These are phyloP conservation scores for Colletotrichum camelliae DNA, from an alignment of 2,329 filamentous ascomycete species.

Conservation along the genomic window DNA sequence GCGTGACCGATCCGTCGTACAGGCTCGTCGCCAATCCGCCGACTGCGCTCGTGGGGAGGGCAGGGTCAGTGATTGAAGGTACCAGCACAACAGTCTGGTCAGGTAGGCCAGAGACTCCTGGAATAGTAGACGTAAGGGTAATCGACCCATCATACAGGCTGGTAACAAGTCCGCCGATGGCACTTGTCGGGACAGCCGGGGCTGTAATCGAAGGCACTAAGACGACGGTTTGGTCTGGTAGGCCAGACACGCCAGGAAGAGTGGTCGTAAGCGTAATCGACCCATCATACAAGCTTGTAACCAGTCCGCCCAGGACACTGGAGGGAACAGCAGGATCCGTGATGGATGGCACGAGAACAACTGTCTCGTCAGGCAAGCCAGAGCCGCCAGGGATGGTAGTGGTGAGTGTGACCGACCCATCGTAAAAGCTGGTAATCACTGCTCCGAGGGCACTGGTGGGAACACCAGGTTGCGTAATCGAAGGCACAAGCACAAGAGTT, in stretches of 20 bases:
- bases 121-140: background rate
- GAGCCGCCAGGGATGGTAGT: too few species aligned
- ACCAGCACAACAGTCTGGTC: background rate
- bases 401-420: background rate
- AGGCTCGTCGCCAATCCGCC: slow-evolving; percentile 3
- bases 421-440: background rate
- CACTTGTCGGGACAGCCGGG: background rate
- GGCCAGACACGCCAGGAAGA: background rate
- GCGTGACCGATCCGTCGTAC: slow-evolving; percentile 2
- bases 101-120: background rate
- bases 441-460: background rate
- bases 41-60: background rate
- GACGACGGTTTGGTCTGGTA: background rate
- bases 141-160: background rate
- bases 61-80: background rate
- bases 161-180: background rate
- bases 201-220: background rate
- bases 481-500: background rate
- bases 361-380: too few species aligned
- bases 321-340: background rate
- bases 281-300: background rate
- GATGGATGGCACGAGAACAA: too few species aligned
- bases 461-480: background rate
- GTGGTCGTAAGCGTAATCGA: background rate
- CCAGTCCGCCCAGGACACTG: background rate